Evolutionary conservation across 768 basidiomycete genomes (phyloP).

Genomic region (Tephrocybe sp.): DNA sequence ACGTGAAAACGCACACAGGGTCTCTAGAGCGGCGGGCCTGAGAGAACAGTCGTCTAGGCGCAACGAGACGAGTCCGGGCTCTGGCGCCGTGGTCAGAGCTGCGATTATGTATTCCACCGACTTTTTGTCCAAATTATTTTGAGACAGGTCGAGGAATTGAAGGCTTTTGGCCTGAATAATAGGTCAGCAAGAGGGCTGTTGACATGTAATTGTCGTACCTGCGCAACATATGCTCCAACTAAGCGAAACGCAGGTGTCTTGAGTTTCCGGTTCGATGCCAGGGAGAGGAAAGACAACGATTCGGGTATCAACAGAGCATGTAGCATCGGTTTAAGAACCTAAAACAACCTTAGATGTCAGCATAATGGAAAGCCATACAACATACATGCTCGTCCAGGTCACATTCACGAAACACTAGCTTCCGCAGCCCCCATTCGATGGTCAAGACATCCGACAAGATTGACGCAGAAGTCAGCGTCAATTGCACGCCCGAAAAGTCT

Average conservation of each 20-base stretch:
- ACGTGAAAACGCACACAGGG: slow-evolving; percentile 58
- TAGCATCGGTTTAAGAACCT: slow-evolving; percentile 87
- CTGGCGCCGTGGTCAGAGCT: slow-evolving; percentile 56
- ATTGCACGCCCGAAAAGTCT: slow-evolving; percentile 77
- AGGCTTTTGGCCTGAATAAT: slow-evolving; percentile 64
- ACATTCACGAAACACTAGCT: slow-evolving; percentile 83
- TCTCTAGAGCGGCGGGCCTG: slow-evolving; percentile 72
- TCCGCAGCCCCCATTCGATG: slow-evolving; percentile 91
- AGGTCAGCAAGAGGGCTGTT: neutral
- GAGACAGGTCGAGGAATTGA: slow-evolving; percentile 89
- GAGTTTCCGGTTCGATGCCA: slow-evolving; percentile 84
- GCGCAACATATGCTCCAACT: slow-evolving; percentile 76
- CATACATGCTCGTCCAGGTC: slow-evolving; percentile 81
- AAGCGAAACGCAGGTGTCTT: slow-evolving; percentile 76
- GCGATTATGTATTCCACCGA: slow-evolving; percentile 79
- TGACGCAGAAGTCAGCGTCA: slow-evolving; percentile 68
- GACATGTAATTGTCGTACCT: slow-evolving; percentile 40
- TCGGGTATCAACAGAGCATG: slow-evolving; percentile 87
- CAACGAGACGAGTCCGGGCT: slow-evolving; percentile 69
- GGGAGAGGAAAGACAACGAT: slow-evolving; percentile 76
- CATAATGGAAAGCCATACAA: neutral
- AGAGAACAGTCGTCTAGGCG: slow-evolving; percentile 86
- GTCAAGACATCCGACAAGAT: slow-evolving; percentile 89
- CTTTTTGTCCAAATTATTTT: slow-evolving; percentile 82
- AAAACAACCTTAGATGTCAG: neutral